Conservation (phyloP, 140 eudicot species). For the Anethum foeniculum region DNA sequence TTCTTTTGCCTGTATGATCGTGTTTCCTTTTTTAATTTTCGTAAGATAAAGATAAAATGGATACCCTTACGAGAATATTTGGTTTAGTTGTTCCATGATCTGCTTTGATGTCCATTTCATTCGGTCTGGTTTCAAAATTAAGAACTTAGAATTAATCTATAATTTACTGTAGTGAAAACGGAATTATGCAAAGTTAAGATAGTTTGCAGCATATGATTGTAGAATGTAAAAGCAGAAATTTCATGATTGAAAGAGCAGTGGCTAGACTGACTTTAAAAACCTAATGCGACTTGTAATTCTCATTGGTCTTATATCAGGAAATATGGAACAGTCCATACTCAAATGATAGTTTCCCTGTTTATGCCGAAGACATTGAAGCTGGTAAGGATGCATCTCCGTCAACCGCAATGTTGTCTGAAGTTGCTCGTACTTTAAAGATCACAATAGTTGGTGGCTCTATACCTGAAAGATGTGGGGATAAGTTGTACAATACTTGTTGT, state of each 20-base stretch:
- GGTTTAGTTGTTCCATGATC: background rate
- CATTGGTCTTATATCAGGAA: conserved; percentile 42
- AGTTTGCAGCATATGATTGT: background rate
- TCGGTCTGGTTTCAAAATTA: background rate
- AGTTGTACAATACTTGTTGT: conserved; percentile 74
- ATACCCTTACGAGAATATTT: background rate
- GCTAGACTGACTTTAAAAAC: background rate
- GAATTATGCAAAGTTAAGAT: background rate
- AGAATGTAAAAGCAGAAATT: background rate
- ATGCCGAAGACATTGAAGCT: conserved; percentile 78
- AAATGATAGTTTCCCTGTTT: conserved; percentile 69
- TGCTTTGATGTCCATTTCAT: background rate
- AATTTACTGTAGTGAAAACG: background rate
- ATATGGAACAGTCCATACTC: conserved; percentile 93
- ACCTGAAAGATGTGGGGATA: conserved; percentile 70
- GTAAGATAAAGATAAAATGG: background rate
- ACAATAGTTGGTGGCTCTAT: conserved; percentile 91
- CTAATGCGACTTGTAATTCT: background rate
- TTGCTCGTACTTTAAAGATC: conserved; percentile 46
- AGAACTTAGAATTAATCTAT: background rate
- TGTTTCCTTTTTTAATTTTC: conserved; percentile 1
- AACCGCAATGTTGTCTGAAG: conserved; percentile 83
- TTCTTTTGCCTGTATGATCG: conserved; percentile 59
- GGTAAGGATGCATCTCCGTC: conserved; percentile 70
- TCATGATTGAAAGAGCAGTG: background rate